Evolutionary conservation across 441 rosid species (phyloP).

Genomic region (Arabidopsis hybrid): DNA sequence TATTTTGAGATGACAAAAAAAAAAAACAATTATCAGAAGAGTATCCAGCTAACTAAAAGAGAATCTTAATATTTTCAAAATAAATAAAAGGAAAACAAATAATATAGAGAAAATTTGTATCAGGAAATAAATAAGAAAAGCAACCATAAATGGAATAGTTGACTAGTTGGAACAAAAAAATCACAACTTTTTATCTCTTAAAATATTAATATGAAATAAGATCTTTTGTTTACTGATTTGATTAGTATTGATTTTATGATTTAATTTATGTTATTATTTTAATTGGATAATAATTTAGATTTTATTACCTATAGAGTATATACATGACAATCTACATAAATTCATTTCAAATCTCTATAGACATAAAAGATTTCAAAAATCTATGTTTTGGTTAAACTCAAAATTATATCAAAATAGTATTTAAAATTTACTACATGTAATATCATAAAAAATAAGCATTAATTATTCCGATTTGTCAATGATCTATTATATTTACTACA

Average conservation of each 20-base stretch:
- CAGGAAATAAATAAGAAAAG: no score
- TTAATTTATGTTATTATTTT: not conserved
- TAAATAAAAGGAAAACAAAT: not conserved
- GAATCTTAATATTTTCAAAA: not conserved
- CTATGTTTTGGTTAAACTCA: not conserved
- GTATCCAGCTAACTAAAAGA: not conserved
- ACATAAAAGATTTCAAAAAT: not conserved
- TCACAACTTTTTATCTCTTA: not conserved
- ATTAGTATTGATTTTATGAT: not conserved
- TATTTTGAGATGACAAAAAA: no score
- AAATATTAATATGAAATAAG: not conserved
- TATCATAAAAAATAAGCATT: not conserved
- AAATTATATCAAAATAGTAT: no score
- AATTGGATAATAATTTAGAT: not conserved
- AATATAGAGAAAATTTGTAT: not conserved
- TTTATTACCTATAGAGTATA: not conserved
- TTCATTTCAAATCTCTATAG: not conserved
- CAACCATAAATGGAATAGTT: slow-evolving; percentile 10
- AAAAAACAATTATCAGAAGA: not conserved
- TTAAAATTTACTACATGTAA: no score
- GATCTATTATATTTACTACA: no score
- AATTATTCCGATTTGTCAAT: not conserved
- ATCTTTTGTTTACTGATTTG: not conserved
- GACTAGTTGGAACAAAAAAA: not conserved
- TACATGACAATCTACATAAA: slow-evolving; percentile 1